These are phyloP conservation scores for Mycena capillaripes DNA, from an alignment of 768 basidiomycete genomes.

Conservation along the genomic window DNA sequence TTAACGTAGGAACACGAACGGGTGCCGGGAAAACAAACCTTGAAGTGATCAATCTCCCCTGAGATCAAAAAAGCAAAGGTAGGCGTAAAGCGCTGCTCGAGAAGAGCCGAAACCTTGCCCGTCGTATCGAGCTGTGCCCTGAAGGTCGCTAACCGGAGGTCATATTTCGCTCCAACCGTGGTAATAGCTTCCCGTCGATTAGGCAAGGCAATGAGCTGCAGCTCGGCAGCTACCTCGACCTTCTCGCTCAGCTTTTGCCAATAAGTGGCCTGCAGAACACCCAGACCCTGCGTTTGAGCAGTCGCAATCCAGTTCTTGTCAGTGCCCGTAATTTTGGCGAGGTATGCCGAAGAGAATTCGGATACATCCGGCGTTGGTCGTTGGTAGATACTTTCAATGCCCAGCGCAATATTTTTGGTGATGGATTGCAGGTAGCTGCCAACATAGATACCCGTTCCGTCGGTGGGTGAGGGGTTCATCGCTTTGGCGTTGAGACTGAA, in stretches of 20 bases:
- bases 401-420: constrained; percentile 90
- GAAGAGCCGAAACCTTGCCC: constrained; percentile 93
- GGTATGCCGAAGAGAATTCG: constrained; percentile 82
- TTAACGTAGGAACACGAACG: constrained; percentile 17
- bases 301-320: constrained; percentile 94
- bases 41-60: constrained; percentile 99
- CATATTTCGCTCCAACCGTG: constrained; percentile 96
- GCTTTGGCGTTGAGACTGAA: constrained; percentile 89
- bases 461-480: constrained; percentile 90
- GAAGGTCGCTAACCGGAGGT: constrained; percentile 94
- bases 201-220: constrained; percentile 85
- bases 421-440: constrained; percentile 94
- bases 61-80: constrained; percentile 94
- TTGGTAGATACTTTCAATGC: constrained; percentile 88
- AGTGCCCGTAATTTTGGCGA: constrained; percentile 81
- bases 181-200: constrained; percentile 91
- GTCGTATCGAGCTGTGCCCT: constrained; percentile 95
- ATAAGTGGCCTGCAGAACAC: constrained; percentile 92
- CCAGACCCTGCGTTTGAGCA: constrained; percentile 85
- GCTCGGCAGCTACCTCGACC: constrained; percentile 96
- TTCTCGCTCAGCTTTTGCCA: constrained; percentile 97
- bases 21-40: constrained; percentile 62
- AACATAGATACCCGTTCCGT: constrained; percentile 92
- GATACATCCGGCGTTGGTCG: constrained; percentile 78
- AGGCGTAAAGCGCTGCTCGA: constrained; percentile 97